A percentile compares a stretch with the other conserved stretches of the same genome.
Evolutionary conservation across 2,329 filamentous ascomycete genomes (phyloP).

Genomic region (Colletotrichum simmondsii): DNA sequence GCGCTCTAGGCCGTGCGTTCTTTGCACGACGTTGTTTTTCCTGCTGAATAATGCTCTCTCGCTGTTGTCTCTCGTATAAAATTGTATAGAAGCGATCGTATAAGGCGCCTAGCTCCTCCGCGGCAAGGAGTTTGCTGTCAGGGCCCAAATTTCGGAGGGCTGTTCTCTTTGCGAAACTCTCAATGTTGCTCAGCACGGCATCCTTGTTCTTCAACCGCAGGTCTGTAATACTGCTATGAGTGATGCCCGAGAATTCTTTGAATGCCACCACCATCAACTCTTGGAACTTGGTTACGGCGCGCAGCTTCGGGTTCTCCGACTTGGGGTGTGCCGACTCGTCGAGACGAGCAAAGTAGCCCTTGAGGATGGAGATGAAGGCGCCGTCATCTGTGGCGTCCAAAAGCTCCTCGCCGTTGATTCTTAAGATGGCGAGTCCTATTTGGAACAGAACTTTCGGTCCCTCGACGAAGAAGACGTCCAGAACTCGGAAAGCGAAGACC

Average conservation of each 20-base stretch:
- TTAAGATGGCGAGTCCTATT: conserved; percentile 93
- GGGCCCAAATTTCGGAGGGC: conserved; percentile 95
- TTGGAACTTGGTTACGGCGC: conserved; percentile 94
- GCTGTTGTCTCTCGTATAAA: conserved; percentile 90
- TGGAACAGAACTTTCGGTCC: conserved; percentile 98
- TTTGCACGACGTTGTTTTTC: conserved; percentile 76
- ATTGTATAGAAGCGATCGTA: conserved; percentile 96
- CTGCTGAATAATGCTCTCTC: conserved; percentile 80
- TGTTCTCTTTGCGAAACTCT: conserved; percentile 96
- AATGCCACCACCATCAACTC: conserved; percentile 99
- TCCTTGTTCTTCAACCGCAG: conserved; percentile 93
- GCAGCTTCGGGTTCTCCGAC: conserved; percentile 93
- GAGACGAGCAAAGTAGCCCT: conserved; percentile 91
- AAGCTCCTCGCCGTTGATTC: conserved; percentile 96
- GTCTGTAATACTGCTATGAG: conserved; percentile 90
- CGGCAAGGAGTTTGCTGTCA: conserved; percentile 89
- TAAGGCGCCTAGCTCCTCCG: conserved; percentile 86
- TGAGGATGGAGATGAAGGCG: conserved; percentile 95
- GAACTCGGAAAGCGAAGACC: conserved; percentile 94
- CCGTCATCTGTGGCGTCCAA: conserved; percentile 94
- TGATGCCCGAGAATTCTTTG: conserved; percentile 97
- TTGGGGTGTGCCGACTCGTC: conserved; percentile 97
- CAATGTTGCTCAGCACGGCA: conserved; percentile 92
- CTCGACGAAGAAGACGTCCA: conserved; percentile 98
- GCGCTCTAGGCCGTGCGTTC: conserved; percentile 65